Evolutionary conservation across 805 yeast genomes (phyloP).

Genomic region (Nakazawaea molendinolei): DNA sequence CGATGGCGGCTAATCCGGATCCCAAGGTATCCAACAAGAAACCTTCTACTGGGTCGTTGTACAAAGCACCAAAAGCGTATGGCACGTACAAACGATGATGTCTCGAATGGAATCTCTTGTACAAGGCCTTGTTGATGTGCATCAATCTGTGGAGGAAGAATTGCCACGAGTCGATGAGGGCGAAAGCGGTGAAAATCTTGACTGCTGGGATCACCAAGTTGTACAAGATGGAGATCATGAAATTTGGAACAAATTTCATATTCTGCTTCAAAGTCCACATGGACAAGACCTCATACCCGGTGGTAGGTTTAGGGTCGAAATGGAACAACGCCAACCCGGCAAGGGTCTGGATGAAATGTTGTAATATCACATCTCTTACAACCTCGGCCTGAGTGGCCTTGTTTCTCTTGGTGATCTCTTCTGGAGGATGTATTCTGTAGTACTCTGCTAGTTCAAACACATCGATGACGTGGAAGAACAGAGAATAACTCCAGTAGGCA

Average conservation of each 20-base stretch:
- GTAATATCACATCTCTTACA: slow-evolving; percentile 72
- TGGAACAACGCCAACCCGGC: slow-evolving; percentile 53
- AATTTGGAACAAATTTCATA: slow-evolving; percentile 36
- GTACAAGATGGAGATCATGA: slow-evolving; percentile 44
- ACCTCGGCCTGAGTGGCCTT: slow-evolving; percentile 68
- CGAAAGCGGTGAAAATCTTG: slow-evolving; percentile 57
- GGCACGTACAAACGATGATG: slow-evolving; percentile 95
- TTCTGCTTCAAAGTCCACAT: slow-evolving; percentile 41
- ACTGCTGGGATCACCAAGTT: slow-evolving; percentile 55
- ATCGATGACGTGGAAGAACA: slow-evolving; percentile 72
- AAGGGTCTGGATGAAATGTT: slow-evolving; percentile 76
- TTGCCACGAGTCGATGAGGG: slow-evolving; percentile 92
- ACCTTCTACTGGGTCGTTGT: slow-evolving; percentile 93
- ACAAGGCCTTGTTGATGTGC: slow-evolving; percentile 76
- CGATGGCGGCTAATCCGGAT: slow-evolving; percentile 72
- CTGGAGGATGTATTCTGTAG: slow-evolving; percentile 89
- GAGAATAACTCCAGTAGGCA: slow-evolving; percentile 78
- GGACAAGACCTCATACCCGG: slow-evolving; percentile 40
- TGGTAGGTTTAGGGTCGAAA: slow-evolving; percentile 49
- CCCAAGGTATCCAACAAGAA: slow-evolving; percentile 88
- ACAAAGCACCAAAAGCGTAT: slow-evolving; percentile 93
- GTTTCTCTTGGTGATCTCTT: slow-evolving; percentile 72
- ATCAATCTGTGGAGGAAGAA: slow-evolving; percentile 81
- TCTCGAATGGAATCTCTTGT: slow-evolving; percentile 82
- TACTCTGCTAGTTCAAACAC: slow-evolving; percentile 66